Base-by-base conservation (phyloP, 352 stramenopile genomes). In the Pythium grandisporangium region DNA sequence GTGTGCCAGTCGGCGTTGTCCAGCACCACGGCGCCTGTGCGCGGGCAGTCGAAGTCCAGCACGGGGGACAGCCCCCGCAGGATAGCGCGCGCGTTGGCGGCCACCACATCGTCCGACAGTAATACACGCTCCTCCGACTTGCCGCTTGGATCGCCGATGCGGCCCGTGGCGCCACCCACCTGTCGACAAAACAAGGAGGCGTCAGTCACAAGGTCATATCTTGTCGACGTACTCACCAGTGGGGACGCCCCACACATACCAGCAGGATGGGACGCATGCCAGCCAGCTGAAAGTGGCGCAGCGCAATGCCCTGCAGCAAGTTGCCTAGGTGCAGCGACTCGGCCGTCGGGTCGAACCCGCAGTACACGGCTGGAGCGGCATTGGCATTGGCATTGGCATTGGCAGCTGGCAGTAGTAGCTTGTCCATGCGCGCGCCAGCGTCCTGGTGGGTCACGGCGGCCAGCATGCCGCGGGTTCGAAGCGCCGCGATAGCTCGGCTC, bases 1-100 rank as follows among this genome's bases (percentile, higher is more conserved):
- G 71, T 81, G 45, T 99, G 84, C 96, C 96, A 99, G 46, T 98
- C 92, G 37, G 96, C 79, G 53, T 99, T 99, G 66, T 99, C 98
- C 26, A 98, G 93, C 52, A 99, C 79, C 29, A 97, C 70, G 10
- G 96, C 95, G 41, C 95, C 88, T 4, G 70, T 96, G 36, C 61
- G 55, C 17, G 77, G 71, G 36, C 76, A 84, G 50, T 86, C 74
- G 65, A 99, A 99, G 27, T 91, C 74, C 13, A 99, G 62, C 50
- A 99, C 96, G 26, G 96, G 79, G 34, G 86, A 66, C 42, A 99
- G 84, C 0, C 97, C 89, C 17, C 74, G 74, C 16, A 77, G 74
- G 39, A 99, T 96, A 24, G 91, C 85, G 22, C 70, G 59, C 16
- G 85, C 86, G 60, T 98, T 98, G 36, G 63, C 55, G 45, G 72